Percentiles rank a stretch among this genome's conserved stretches.
Evolutionary conservation across 2,329 filamentous ascomycete species (phyloP).

Genomic region (Exophiala alcalophila): DNA sequence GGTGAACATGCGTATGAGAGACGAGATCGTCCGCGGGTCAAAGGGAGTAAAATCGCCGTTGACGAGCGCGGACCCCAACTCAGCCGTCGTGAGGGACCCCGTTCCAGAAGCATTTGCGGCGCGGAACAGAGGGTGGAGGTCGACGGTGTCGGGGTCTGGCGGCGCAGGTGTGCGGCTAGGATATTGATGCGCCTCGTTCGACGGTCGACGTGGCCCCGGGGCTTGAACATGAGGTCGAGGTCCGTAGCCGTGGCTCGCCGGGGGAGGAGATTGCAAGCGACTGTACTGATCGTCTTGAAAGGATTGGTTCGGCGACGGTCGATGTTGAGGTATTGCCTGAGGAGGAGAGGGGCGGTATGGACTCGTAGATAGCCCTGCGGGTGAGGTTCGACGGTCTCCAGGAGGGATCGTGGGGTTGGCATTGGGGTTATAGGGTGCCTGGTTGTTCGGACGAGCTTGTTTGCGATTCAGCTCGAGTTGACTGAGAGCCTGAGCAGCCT

Average conservation of each 20-base stretch:
- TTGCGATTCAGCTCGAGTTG: conserved; percentile 28
- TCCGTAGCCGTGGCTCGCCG: conserved; percentile 50
- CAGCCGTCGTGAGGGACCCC: conserved; percentile 78
- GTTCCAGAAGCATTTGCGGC: conserved; percentile 78
- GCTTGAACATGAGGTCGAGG: conserved; percentile 37
- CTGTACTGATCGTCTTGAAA: conserved; percentile 23
- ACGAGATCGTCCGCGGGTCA: conserved; percentile 87
- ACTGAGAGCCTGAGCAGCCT: conserved; percentile 47
- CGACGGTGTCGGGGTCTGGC: conserved; percentile 52
- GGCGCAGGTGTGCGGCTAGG: conserved; percentile 34
- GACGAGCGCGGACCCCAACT: conserved; percentile 85
- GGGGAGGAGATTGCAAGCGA: conserved; percentile 39
- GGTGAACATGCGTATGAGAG: conserved; percentile 98
- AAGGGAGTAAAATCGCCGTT: conserved; percentile 96
- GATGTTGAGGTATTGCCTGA: conserved; percentile 23
- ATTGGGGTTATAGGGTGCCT: conserved; percentile 31
- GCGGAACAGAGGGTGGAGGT: conserved; percentile 78
- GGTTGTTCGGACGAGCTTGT: conserved; percentile 23
- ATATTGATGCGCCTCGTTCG: conserved; percentile 46
- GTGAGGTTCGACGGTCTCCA: conserved; percentile 24
- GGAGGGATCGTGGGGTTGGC: conserved; percentile 18
- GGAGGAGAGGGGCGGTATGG: conserved; percentile 19
- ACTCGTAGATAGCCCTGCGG: conserved; percentile 26
- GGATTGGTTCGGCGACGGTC: conserved; percentile 18
- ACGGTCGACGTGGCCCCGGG: conserved; percentile 9